These are phyloP conservation scores for Juglanconis oblonga DNA, from an alignment of 2,329 filamentous ascomycete species.

Conservation along the genomic window DNA sequence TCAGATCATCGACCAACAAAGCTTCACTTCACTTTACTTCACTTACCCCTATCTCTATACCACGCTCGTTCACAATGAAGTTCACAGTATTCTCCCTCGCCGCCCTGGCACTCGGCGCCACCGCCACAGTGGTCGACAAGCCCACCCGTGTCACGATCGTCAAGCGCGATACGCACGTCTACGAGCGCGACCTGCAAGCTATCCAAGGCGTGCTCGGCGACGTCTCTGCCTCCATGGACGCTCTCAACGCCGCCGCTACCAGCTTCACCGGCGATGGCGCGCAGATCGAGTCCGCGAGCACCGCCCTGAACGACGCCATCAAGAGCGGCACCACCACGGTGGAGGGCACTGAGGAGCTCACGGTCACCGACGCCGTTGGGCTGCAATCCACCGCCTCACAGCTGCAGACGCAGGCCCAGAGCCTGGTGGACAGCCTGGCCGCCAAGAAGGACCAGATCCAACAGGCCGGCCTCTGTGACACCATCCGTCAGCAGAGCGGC, in stretches of 20 bases:
- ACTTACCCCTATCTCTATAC: neutral
- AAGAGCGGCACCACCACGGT: constrained; percentile 32
- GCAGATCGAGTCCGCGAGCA: constrained; percentile 25
- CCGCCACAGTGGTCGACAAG: constrained; percentile 9
- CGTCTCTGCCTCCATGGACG: constrained; percentile 31
- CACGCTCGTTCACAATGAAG: constrained; percentile 11
- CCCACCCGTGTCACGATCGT: constrained; percentile 10
- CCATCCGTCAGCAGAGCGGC: constrained; percentile 3
- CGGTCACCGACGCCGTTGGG: constrained; percentile 17
- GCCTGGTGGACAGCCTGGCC: constrained; percentile 9
- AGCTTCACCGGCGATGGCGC: constrained; percentile 27
- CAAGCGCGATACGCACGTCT: neutral
- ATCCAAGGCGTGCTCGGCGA: constrained; percentile 58
- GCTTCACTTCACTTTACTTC: neutral
- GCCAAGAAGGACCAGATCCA: constrained; percentile 14
- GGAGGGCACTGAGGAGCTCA: constrained; percentile 33
- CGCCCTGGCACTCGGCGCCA: constrained; percentile 11
- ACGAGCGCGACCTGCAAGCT: constrained; percentile 43
- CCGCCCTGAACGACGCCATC: constrained; percentile 20
- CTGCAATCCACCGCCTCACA: constrained; percentile 17
- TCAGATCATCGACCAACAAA: neutral
- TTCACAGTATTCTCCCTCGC: constrained; percentile 3
- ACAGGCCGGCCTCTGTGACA: constrained; percentile 12
- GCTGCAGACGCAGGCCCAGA: constrained; percentile 7
- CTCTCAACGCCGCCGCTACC: constrained; percentile 23